These are phyloP conservation scores for Leccinum variicolor DNA, from an alignment of 768 basidiomycete genomes.

Conservation along the genomic window DNA sequence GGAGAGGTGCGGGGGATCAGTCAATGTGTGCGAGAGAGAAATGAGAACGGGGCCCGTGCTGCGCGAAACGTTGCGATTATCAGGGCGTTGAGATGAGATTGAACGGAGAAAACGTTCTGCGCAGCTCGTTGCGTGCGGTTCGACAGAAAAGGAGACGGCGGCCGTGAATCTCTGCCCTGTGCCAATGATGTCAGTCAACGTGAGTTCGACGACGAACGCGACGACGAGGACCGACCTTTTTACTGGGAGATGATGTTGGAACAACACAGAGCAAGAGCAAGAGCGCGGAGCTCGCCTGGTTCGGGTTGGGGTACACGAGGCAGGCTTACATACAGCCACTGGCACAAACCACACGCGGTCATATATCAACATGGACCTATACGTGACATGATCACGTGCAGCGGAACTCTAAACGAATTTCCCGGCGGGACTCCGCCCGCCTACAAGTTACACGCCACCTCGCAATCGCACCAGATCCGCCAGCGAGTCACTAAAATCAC, in stretches of 20 bases:
- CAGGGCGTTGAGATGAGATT: conserved; percentile 15
- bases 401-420: not conserved
- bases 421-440: too few relatives aligned
- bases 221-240: conserved; percentile 21
- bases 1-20: conserved; percentile 5
- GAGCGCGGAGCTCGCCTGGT: conserved; percentile 22
- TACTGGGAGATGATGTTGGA: conserved; percentile 19
- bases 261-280: conserved; percentile 21
- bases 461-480: not conserved
- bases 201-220: not conserved
- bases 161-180: conserved; percentile 4
- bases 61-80: conserved; percentile 23
- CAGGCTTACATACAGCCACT: conserved; percentile 25
- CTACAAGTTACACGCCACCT: not conserved
- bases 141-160: conserved; percentile 3
- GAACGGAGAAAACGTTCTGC: conserved; percentile 29
- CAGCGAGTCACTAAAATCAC: not conserved
- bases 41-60: conserved; percentile 5
- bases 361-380: conserved; percentile 5
- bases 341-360: conserved; percentile 9
- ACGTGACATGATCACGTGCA: conserved; percentile 22
- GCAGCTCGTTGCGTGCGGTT: conserved; percentile 21
- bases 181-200: conserved; percentile 7
- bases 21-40: conserved; percentile 3
- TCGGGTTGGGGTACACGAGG: conserved; percentile 29